Evolutionary conservation across 1,139 yeast species (phyloP).

Genomic region (Blastobotrys serpentis): DNA sequence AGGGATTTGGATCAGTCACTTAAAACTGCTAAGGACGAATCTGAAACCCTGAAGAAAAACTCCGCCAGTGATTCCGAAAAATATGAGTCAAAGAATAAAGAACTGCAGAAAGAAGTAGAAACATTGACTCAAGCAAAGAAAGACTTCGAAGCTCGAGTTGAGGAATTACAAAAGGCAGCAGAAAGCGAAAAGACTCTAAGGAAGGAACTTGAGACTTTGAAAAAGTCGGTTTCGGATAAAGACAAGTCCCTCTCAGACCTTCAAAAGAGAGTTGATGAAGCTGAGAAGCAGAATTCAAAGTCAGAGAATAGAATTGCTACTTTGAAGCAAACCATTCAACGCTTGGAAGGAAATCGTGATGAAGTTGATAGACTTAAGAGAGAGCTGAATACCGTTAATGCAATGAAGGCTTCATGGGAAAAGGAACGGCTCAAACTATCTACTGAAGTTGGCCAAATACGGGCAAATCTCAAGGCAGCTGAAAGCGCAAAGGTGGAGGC

Average conservation of each 20-base stretch:
- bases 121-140: not conserved
- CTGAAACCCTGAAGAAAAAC: not conserved
- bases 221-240: slow-evolving; percentile 27
- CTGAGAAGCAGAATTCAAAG: slow-evolving; percentile 25
- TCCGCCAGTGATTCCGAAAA: slow-evolving; percentile 8
- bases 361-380: slow-evolving; percentile 47
- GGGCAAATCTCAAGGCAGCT: slow-evolving; percentile 21
- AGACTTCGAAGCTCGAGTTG: slow-evolving; percentile 1
- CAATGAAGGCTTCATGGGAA: slow-evolving; percentile 27
- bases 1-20: slow-evolving; percentile 2
- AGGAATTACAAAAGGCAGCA: slow-evolving; percentile 11
- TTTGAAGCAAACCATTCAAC: slow-evolving; percentile 29
- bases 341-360: slow-evolving; percentile 31
- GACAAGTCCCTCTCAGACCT: slow-evolving; percentile 25
- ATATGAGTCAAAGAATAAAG: slow-evolving; percentile 5
- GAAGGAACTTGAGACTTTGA: slow-evolving; percentile 34
- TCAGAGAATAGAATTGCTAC: slow-evolving; percentile 31
- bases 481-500: slow-evolving; percentile 26
- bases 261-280: slow-evolving; percentile 20
- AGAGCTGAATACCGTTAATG: slow-evolving; percentile 41
- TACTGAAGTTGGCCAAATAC: slow-evolving; percentile 23
- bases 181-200: slow-evolving; percentile 25
- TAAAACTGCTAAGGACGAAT: slow-evolving; percentile 11
- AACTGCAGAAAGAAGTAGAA: not conserved
- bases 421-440: slow-evolving; percentile 27